Base-by-base conservation (phyloP, 371 early-diverging fungal species). In the Mucor plumbeus region DNA sequence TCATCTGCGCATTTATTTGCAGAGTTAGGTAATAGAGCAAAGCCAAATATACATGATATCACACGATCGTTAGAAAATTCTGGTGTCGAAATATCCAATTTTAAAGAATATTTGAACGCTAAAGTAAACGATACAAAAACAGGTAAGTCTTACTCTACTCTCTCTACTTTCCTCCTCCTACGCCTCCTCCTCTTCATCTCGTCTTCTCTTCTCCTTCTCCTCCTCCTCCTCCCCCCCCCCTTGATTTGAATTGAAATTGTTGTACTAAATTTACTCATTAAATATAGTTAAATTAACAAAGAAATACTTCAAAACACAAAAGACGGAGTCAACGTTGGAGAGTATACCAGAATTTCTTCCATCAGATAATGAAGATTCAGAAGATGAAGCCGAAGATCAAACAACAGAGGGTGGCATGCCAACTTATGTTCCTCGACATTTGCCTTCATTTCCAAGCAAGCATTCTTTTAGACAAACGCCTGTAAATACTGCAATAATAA, bases 401-500 rank as follows among this genome's bases (percentile, higher is more conserved):
- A 58, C 53, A 34, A 67, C 60, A 31, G 61, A 70, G 53, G 64
- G 70, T 33, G 76, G 75, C 3, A 59, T 80, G 8, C 80, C 83
- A 11, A 65, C 79, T 1, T 79, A 82, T 60, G 87, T 86, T 8
- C 86, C 88, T 17, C 71, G 77, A 17, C 80, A 86, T 68, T 55
- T 88, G 11, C 88, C 88, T 47, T 65, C 76, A 15, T 88, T 88
- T 63, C 88, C 88, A 6, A 83, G 83, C 63, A 83, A 82, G 50
- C 88, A 88, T 65, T 86, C 88, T 3, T 88, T 85, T 70, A 79
- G 81, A 59, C 83, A 85, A 64, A 86, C 88, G 43, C 85, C 88
- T 54, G 88, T 88, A 80, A 77, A 14, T 5, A 21, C 26, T 5
- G 50, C 50, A 21, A 21, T 4, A 26, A 21, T 21, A 50, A 1